Evolutionary conservation across 2,329 filamentous ascomycete species (phyloP), one percentile per base, ranked within the genome.

Genomic region (Fusarium brachygibbosum): DNA sequence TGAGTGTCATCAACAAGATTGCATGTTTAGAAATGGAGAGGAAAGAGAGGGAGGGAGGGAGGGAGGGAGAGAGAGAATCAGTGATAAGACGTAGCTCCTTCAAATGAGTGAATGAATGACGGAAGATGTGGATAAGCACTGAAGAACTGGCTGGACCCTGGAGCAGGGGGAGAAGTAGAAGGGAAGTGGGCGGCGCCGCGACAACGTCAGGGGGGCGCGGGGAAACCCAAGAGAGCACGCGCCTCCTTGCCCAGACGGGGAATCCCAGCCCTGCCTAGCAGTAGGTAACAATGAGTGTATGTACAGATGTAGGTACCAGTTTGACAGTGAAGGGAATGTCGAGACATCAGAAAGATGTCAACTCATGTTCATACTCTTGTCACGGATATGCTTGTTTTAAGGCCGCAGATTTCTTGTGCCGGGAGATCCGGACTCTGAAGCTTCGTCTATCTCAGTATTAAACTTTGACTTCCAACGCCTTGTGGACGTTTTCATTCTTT

Each of bases 151-250:
- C 23, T 25, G 23, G 23, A 25, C 23, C 23, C 23, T n/a, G n/a
- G 23, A 25, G 23, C 23, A 16, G 50, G 23, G 17, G 8, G 38
- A 14, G 23, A 58, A 48, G 23, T 45, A 53, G 38, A 58, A 58
- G 62, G 67, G 40, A 69, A 53, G 66, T 70, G 67, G 66, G 66
- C 46, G 66, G 53, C 42, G 41, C 46, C 45, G 60, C 44, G 42
- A 63, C 34, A 50, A 53, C 25, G 61, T 42, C 55, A 69, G 46
- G 65, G 63, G 46, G 38, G 31, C n/a, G 67, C 54, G 17, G 54
- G 68, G 44, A 46, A 29, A 6, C 28, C 28, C 28, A 29, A 12
- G 29, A 25, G 23, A 25, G 23, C 23, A 25, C 23, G 23, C 23
- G 23, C 23, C 23, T 25, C 23, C 23, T 25, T 25, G 23, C 23